Evolutionary conservation across 805 yeast genomes (phyloP), one percentile per base, ranked within the genome.

Genomic region (Limtongia smithiae): DNA sequence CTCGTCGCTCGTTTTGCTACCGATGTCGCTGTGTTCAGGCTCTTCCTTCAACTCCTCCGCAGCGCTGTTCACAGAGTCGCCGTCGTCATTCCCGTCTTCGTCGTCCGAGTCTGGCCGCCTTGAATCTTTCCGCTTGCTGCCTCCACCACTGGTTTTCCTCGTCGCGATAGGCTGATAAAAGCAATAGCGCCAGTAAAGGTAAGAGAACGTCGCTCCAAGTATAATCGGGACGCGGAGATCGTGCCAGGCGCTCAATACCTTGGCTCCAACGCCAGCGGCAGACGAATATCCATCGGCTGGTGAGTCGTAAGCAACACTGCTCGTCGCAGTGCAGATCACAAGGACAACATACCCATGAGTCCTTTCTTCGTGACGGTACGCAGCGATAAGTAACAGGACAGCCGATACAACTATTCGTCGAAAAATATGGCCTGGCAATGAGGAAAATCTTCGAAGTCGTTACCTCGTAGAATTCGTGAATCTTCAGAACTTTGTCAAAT

Each of bases 161-260:
- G 56, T 51, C 17, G 48, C 47, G 15, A 51, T 44, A 1, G 57
- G 57, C 27, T 53, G 57, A 20, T 53, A 50, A 27, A 53, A 51
- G 34, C 57, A 53, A 34, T 46, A 51, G 20, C 44, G 34, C 57
- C 57, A 53, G 37, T 53, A 53, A 17, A 47, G 42, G 31, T 51
- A 53, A n/a, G 33, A 33, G 25, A 46, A 51, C 32, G 50, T 17
- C 9, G 41, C 49, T 20, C 57, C 51, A 15, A 53, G 14, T 5
- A 51, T 36, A 14, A 53, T 33, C 21, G 57, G 57, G 18, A 50
- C n/a, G 4, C 57, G 54, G n/a, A 46, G 12, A 12, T 53, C 56
- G 37, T 53, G 57, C 57, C 57, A 53, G 11, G 41, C 38, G 11
- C 40, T 20, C 11, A 53, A 21, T 7, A 48, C 22, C 33, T 27